phyloP scores from a whole-genome alignment of 2,329 filamentous ascomycete species.

The Xylariaceae sp. region DNA sequence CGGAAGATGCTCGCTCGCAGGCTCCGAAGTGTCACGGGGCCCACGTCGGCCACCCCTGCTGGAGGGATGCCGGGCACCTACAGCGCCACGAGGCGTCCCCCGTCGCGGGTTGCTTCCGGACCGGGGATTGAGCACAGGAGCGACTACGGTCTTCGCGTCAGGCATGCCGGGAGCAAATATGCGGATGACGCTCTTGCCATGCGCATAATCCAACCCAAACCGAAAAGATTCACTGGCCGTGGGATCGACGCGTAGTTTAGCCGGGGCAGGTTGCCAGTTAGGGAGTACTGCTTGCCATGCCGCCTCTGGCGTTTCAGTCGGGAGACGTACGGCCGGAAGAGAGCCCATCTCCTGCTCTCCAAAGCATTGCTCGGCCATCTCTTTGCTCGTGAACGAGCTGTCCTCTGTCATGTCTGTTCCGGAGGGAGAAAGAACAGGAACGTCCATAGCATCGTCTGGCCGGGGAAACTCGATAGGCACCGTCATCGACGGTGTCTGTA shows the following conservation, averaged over 20 bases:
- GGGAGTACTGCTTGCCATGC: slow-evolving; percentile 57
- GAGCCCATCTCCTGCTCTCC: slow-evolving; percentile 78
- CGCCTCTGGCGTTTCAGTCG: slow-evolving; percentile 54
- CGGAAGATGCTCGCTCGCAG: slow-evolving; percentile 9
- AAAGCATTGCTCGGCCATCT: slow-evolving; percentile 73
- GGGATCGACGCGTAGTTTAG: slow-evolving; percentile 44
- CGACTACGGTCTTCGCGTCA: slow-evolving; percentile 32
- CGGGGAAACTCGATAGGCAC: slow-evolving; percentile 55
- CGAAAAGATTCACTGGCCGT: slow-evolving; percentile 40
- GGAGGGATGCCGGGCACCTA: slow-evolving; percentile 11
- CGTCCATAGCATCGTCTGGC: slow-evolving; percentile 53
- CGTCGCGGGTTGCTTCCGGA: slow-evolving; percentile 21
- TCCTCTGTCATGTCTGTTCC: slow-evolving; percentile 33
- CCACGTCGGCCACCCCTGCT: slow-evolving; percentile 19
- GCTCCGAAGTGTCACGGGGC: slow-evolving; percentile 14
- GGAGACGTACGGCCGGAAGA: slow-evolving; percentile 64
- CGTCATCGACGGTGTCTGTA: slow-evolving; percentile 63
- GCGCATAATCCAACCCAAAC: slow-evolving; percentile 36
- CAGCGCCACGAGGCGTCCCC: slow-evolving; percentile 9
- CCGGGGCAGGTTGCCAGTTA: slow-evolving; percentile 49
- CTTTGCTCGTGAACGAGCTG: slow-evolving; percentile 52
- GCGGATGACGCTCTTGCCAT: slow-evolving; percentile 38
- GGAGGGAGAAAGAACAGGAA: slow-evolving; percentile 56
- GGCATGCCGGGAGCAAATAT: slow-evolving; percentile 39
- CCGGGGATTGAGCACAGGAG: slow-evolving; percentile 14